Conservation (phyloP, 2,329 filamentous ascomycete genomes). For the Ceratocystis huliohia region DNA sequence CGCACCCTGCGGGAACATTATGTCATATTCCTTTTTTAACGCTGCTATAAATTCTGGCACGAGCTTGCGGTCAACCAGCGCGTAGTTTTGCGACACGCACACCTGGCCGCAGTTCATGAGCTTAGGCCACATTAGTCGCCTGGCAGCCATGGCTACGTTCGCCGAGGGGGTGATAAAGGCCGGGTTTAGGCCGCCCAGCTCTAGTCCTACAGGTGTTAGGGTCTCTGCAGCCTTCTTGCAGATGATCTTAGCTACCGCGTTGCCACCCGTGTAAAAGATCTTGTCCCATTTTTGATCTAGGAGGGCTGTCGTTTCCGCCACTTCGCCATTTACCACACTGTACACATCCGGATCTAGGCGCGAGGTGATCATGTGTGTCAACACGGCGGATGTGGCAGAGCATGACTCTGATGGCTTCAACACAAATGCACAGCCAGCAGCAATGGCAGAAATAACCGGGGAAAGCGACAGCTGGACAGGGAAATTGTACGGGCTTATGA, state of each 20-base stretch:
- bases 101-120: constrained; percentile 76
- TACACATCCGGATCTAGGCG: constrained; percentile 68
- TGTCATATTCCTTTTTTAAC: constrained; percentile 55
- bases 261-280: constrained; percentile 88
- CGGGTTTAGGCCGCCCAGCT: constrained; percentile 85
- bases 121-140: constrained; percentile 82
- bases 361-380: constrained; percentile 65
- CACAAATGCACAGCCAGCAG: constrained; percentile 78
- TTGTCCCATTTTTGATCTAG: constrained; percentile 92
- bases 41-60: constrained; percentile 59
- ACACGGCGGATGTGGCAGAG: constrained; percentile 60
- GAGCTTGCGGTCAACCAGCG: constrained; percentile 64
- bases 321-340: constrained; percentile 62
- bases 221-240: constrained; percentile 80
- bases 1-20: constrained; percentile 75
- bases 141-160: constrained; percentile 66
- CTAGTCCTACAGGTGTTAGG: constrained; percentile 75
- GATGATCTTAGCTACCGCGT: constrained; percentile 70
- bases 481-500: constrained; percentile 93
- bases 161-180: constrained; percentile 80
- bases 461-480: constrained; percentile 69
- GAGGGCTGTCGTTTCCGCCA: constrained; percentile 68
- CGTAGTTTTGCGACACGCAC: constrained; percentile 88
- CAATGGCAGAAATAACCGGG: constrained; percentile 78
- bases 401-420: constrained; percentile 84